phyloP scores from a whole-genome alignment of 495 filamentous ascomycete genomes.

The Pyrenula aspistea region DNA sequence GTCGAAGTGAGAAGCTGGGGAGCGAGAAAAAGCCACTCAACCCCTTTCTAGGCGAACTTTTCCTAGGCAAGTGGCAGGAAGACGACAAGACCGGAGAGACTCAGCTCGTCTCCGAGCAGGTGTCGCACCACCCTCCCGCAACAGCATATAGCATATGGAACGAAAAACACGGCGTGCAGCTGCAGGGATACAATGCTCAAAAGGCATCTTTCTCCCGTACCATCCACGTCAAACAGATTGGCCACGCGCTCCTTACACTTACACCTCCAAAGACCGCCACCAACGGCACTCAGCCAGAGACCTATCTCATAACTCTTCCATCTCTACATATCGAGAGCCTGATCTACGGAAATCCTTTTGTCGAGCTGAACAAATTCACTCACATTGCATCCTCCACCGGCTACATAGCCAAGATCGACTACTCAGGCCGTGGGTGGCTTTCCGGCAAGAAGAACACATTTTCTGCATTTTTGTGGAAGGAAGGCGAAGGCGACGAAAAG shows the following conservation, averaged over 20 bases:
- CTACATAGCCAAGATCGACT: slow-evolving; percentile 86
- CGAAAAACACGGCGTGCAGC: slow-evolving; percentile 63
- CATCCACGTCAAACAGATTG: slow-evolving; percentile 92
- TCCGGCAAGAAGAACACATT: slow-evolving; percentile 93
- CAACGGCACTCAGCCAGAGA: slow-evolving; percentile 42
- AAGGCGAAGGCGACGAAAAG: slow-evolving; percentile 60
- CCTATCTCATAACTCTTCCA: slow-evolving; percentile 85
- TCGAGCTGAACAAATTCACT: slow-evolving; percentile 73
- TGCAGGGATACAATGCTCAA: slow-evolving; percentile 96
- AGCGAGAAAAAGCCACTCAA: slow-evolving; percentile 97
- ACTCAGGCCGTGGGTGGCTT: slow-evolving; percentile 84
- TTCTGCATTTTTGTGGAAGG: slow-evolving; percentile 62
- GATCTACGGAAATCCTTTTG: slow-evolving; percentile 80
- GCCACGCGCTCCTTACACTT: slow-evolving; percentile 76
- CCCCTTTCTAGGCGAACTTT: slow-evolving; percentile 83
- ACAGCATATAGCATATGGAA: slow-evolving; percentile 92
- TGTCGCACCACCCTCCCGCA: slow-evolving; percentile 93
- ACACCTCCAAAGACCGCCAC: slow-evolving; percentile 42
- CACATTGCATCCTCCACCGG: slow-evolving; percentile 79
- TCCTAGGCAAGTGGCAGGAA: slow-evolving; percentile 78
- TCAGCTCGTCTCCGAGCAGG: slow-evolving; percentile 65
- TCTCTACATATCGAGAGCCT: slow-evolving; percentile 88
- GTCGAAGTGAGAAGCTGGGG: slow-evolving; percentile 77
- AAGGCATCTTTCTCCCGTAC: slow-evolving; percentile 88
- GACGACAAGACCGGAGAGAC: slow-evolving; percentile 53